Base-by-base conservation (phyloP, 495 filamentous ascomycete species). In the Podospora pseudopauciseta region DNA sequence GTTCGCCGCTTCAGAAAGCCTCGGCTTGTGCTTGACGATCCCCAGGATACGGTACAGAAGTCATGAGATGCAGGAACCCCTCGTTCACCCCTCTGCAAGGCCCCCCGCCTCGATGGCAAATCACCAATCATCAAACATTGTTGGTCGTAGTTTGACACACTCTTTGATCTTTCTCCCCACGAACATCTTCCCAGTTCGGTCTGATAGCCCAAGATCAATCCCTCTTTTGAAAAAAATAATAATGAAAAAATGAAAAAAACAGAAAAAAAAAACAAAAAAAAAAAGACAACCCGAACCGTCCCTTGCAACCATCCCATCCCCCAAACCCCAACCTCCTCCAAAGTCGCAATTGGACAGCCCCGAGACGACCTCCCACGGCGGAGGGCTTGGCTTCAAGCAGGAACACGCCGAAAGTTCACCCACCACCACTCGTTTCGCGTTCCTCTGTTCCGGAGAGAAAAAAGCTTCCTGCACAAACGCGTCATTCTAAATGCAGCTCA, bases 71-170 rank as follows among this genome's bases (percentile, higher is more conserved):
- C n/a, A 58, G 55, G 39, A 49, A 49, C 39, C 39, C 39, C 39
- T 49, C 39, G 30, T 49, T 49, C 23, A 23, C 23, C 23, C 39
- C 39, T 49, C 39, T 49, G 39, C 39, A 49, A 49, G 39, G 0
- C 39, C 39, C 39, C 39, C 13, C 39, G 39, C 34, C 39, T 49
- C 39, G 39, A 49, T 57, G 2, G 7, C 13, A 58, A 58, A 58
- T 26, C 6, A 58, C 55, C 55, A 58, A 58, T 58, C 18, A 19
- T 58, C 55, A 58, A 20, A 58, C 55, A 58, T 58, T 23, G 55
- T 20, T 20, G n/a, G 55, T 58, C 13, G 9, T 4, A 20, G 55
- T 23, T 58, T 58, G 15, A 58, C 55, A 58, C 23, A 23, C 15
- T 20, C 16, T 9, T 20, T 9, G n/a, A 19, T 58, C 13, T 58